Base-by-base conservation (phyloP, 2,329 filamentous ascomycete genomes). In the Aspergillus ustus region DNA sequence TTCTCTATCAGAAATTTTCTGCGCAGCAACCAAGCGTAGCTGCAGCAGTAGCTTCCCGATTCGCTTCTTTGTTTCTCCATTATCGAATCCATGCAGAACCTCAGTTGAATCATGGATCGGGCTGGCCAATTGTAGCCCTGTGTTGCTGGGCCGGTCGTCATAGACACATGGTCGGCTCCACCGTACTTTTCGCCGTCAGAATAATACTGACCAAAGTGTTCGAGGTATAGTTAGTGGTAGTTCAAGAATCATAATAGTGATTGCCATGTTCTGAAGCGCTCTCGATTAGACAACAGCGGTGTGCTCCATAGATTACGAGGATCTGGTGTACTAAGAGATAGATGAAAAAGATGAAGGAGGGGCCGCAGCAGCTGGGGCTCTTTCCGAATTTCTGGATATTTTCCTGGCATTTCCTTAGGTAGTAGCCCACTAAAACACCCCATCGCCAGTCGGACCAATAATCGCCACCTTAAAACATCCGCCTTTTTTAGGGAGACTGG, bases 161-260 rank as follows among this genome's bases (percentile, higher is more conserved):
- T 68, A 28, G 61, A 65, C 67, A 69, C 67, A 69, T 69, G 67
- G 67, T 56, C 46, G 51, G 60, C 52, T 60, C 66, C 66, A 69
- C 66, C 55, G 60, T 63, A 67, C 55, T 67, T 68, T 68, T 67
- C 61, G 59, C 63, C 65, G 56, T 63, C 31, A 28, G 52, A 59
- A 37, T 37, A 37, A 3, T 11, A 40, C 13, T 40, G 34, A 40
- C 11, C 34, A 40, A 15, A 43, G 40, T 59, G 52, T 57, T 49
- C 44, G 51, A 60, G 59, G 52, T 55, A 55, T 34, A 55, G 43
- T 54, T 25, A 25, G 25, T 25, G 4, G 25, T 5, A 25, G 25
- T 25, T 25, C 25, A 5, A 25, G 25, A 25, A 25, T 25, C 25
- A 2, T 25, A 25, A 52, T 43, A 45, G 22, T 29, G 13, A 22